A percentile compares a stretch with the other conserved stretches of the same genome.
Conservation (phyloP, 2,329 filamentous ascomycete species). For the Aspergillus ibericus region DNA sequence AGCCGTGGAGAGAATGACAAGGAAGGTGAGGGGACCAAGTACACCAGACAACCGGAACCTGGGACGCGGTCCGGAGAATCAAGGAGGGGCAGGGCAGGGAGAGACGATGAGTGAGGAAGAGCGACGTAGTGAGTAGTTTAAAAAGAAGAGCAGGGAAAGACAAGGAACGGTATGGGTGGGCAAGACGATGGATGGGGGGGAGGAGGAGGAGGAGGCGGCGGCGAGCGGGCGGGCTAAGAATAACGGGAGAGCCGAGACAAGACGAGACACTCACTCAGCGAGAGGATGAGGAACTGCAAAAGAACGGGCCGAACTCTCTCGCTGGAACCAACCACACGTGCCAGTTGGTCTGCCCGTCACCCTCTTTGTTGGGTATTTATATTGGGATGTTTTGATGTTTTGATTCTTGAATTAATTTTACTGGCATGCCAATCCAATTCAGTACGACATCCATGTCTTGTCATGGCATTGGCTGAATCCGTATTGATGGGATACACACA, state of each 20-base stretch:
- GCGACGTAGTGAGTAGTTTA: too few species aligned
- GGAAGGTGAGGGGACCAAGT: conserved; percentile 1
- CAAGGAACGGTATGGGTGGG: neutral
- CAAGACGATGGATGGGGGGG: neutral
- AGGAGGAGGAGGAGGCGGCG: neutral
- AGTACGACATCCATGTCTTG: too few species aligned
- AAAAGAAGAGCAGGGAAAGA: neutral
- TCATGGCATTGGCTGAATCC: too few species aligned
- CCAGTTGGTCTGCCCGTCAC: neutral
- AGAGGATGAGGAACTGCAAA: neutral
- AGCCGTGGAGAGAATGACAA: neutral
- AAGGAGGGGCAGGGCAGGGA: neutral
- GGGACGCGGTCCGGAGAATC: neutral
- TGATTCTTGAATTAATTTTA: too few species aligned
- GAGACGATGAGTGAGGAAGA: too few species aligned
- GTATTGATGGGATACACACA: neutral
- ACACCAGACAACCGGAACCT: neutral
- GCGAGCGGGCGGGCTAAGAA: neutral
- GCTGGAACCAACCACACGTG: neutral
- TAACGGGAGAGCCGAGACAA: neutral
- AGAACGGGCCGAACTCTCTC: too few species aligned
- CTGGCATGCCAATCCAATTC: too few species aligned
- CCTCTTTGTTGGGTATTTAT: neutral
- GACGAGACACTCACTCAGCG: neutral
- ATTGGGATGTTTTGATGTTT: too few species aligned